Evolutionary conservation across 305 asterid genomes (phyloP).

Genomic region (Fraxinus greggii): DNA sequence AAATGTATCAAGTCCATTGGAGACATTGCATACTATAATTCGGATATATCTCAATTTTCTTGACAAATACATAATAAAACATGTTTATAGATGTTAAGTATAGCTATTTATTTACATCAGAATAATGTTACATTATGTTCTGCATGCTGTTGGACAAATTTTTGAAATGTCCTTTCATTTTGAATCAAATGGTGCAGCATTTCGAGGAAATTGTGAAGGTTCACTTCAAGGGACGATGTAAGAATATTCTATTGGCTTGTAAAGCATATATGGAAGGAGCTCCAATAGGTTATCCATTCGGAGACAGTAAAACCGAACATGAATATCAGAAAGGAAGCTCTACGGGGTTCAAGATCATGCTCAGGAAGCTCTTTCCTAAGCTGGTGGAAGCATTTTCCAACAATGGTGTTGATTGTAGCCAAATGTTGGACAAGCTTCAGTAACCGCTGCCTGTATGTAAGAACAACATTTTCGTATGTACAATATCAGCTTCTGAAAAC

Average conservation of each 20-base stretch:
- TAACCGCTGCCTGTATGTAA: constrained; percentile 15
- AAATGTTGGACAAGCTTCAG: constrained; percentile 33
- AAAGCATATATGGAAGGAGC: constrained; percentile 73
- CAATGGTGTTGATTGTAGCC: constrained; percentile 57
- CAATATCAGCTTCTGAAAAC: constrained; percentile 7
- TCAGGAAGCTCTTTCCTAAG: constrained; percentile 66
- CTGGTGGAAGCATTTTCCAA: constrained; percentile 70
- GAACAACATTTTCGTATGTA: constrained; percentile 18
- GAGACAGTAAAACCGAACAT: constrained; percentile 27
- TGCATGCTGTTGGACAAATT: not conserved
- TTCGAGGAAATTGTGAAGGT: constrained; percentile 77
- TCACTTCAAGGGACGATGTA: constrained; percentile 61
- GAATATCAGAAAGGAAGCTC: constrained; percentile 47
- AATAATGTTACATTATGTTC: not conserved
- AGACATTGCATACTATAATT: not conserved
- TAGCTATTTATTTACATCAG: not conserved
- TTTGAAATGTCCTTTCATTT: not conserved
- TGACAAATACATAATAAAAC: not conserved
- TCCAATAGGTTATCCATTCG: constrained; percentile 60
- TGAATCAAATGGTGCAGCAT: constrained; percentile 55
- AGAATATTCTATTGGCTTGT: constrained; percentile 58
- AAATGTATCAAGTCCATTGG: too few species aligned
- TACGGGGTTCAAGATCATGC: constrained; percentile 61
- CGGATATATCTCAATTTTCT: not conserved
- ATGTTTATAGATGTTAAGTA: not conserved